Evolutionary conservation across 1,139 yeast species (phyloP), one percentile per base, ranked within the genome.

Genomic region (Kluyveromyces sp.): DNA sequence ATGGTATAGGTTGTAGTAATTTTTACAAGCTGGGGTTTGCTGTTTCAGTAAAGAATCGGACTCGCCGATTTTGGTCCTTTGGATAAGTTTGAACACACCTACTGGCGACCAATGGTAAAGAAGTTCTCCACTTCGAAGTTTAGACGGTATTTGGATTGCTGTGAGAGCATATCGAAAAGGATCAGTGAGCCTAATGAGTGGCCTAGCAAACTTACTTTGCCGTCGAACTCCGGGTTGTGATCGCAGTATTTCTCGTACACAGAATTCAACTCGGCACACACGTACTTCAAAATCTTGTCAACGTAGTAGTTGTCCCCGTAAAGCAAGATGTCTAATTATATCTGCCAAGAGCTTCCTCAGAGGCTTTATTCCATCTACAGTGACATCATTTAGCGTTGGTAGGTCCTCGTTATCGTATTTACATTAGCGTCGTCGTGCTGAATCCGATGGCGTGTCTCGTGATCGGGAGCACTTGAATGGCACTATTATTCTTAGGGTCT

Each of bases 181-280:
- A 92, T 87, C 1, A 92, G 83, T 21, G 95, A 83, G 0, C 98
- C 98, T 29, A 92, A 67, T 0, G 97, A 89, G 64, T 92, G 98
- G 1, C 97, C 97, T 57, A 92, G 70, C 2, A 92, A 64, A 57
- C 90, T 89, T 0, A 89, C 81, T 50, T 81, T 77, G 0, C 97
- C 97, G 26, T 78, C 71, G 64, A 88, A 89, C 21, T 74, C 68
- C 0, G 96, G 96, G 57, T 90, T 83, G 48, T 78, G 70, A 48
- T 77, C 70, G 51, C 71, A 67, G 61, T 80, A 89, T 42, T 75
- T 65, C 6, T 69, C 65, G 62, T 83, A 87, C 0, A 86, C 78
- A 2, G 80, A 61, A 63, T 92, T 92, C 28, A 92, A 75, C 56
- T 87, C 92, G 3, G 62, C 60, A 1, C 79, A 77, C 0, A 90